Percentiles rank a stretch among this genome's conserved stretches.
Evolutionary conservation across 1,284 basidiomycete species (phyloP).

Genomic region (Cerrena zonata): DNA sequence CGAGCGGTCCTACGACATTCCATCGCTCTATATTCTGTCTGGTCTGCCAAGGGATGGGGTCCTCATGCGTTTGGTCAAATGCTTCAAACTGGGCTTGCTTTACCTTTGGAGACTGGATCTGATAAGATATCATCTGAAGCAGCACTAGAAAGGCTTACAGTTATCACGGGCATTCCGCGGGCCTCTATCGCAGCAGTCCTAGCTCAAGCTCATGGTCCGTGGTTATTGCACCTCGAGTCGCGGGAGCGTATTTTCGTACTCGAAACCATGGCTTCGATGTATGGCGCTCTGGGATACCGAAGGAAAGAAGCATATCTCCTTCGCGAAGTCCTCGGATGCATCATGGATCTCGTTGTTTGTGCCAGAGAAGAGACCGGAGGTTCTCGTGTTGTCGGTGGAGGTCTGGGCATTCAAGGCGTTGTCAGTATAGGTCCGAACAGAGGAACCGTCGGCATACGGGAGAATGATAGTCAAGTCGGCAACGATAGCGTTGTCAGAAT

Average conservation of each 20-base stretch:
- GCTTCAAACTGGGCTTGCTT: constrained; percentile 53
- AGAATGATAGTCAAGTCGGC: constrained; percentile 68
- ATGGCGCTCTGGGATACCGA: constrained; percentile 71
- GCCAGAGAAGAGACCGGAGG: constrained; percentile 63
- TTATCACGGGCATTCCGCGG: constrained; percentile 64
- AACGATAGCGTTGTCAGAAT: constrained; percentile 74
- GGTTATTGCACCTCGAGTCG: constrained; percentile 75
- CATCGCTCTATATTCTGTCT: constrained; percentile 67
- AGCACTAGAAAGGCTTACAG: constrained; percentile 55
- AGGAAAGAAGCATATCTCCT: constrained; percentile 82
- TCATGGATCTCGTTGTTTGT: constrained; percentile 76
- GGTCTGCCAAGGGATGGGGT: constrained; percentile 85
- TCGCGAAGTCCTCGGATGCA: constrained; percentile 75
- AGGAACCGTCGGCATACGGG: constrained; percentile 60
- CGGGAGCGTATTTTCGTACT: constrained; percentile 69
- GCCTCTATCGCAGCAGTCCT: constrained; percentile 59
- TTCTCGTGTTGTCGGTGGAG: constrained; percentile 30
- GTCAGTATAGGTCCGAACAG: constrained; percentile 28
- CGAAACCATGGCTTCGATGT: constrained; percentile 67
- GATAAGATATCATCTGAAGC: constrained; percentile 32
- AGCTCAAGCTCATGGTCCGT: constrained; percentile 74
- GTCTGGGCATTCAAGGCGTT: constrained; percentile 41
- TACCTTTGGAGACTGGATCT: constrained; percentile 30
- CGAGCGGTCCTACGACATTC: constrained; percentile 64
- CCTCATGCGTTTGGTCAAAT: constrained; percentile 72